Conservation (phyloP, 2,329 filamentous ascomycete species). For the Fusarium floridanum region DNA sequence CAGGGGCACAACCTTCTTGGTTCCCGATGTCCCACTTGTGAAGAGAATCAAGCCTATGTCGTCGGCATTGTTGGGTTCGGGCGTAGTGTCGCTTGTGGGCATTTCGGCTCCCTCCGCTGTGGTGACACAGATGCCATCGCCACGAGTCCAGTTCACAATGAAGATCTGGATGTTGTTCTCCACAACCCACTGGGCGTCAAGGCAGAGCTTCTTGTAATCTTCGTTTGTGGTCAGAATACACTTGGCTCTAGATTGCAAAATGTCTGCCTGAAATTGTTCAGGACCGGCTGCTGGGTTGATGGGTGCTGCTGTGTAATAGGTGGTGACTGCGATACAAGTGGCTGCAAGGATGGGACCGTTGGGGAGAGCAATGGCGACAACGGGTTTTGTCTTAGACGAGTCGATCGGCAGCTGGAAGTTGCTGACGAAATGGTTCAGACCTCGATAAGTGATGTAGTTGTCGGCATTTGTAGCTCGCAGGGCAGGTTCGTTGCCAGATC, state of each 20-base stretch:
- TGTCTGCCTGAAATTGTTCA: slow-evolving; percentile 65
- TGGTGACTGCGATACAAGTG: slow-evolving; percentile 62
- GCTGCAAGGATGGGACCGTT: slow-evolving; percentile 67
- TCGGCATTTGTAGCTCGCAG: slow-evolving; percentile 44
- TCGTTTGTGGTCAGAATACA: slow-evolving; percentile 60
- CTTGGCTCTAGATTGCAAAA: slow-evolving; percentile 60
- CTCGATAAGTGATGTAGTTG: slow-evolving; percentile 49
- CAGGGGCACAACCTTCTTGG: slow-evolving; percentile 70
- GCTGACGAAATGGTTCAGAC: slow-evolving; percentile 49
- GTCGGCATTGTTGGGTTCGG: slow-evolving; percentile 56
- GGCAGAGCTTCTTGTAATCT: slow-evolving; percentile 56
- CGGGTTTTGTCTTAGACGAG: slow-evolving; percentile 50
- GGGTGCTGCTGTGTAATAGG: slow-evolving; percentile 65
- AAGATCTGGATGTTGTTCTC: slow-evolving; percentile 55
- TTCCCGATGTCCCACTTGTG: slow-evolving; percentile 69
- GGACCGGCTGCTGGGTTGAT: slow-evolving; percentile 62
- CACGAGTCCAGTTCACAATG: slow-evolving; percentile 53
- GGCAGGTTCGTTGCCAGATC: slow-evolving; percentile 44
- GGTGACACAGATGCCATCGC: slow-evolving; percentile 53
- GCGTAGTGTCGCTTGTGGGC: slow-evolving; percentile 9
- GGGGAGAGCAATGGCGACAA: slow-evolving; percentile 64
- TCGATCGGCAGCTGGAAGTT: slow-evolving; percentile 50
- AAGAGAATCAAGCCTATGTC: slow-evolving; percentile 67
- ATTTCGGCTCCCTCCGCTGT: slow-evolving; percentile 24
- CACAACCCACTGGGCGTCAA: slow-evolving; percentile 48